phyloP scores from a whole-genome alignment of 139 green algal genomes.

The Chlamydomonas incerta region DNA sequence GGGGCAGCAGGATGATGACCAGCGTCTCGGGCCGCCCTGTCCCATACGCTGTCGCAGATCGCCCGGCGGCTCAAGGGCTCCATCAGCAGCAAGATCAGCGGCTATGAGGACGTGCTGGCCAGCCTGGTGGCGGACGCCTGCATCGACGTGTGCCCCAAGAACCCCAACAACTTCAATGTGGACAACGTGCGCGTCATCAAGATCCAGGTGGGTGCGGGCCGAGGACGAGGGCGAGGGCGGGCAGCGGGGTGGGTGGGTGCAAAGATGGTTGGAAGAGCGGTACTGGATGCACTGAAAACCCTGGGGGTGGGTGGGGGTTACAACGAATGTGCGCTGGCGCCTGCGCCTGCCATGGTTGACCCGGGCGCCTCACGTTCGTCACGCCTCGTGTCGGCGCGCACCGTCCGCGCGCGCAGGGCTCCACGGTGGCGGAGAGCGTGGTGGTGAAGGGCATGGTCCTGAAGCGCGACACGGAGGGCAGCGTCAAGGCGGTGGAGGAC shows the following conservation, averaged over 20 bases:
- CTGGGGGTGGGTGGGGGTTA: too few relatives aligned
- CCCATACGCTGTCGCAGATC: too few relatives aligned
- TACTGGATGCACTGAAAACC: too few relatives aligned
- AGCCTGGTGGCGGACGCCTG: slow-evolving; percentile 95
- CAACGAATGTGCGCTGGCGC: too few relatives aligned
- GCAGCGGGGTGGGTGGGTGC: too few relatives aligned
- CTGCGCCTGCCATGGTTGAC: too few relatives aligned
- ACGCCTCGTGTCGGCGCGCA: too few relatives aligned
- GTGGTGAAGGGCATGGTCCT: slow-evolving; percentile 94
- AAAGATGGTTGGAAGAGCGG: too few relatives aligned
- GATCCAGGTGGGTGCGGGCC: slow-evolving; percentile 60
- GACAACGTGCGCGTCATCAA: slow-evolving; percentile 98
- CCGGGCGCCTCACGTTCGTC: too few relatives aligned
- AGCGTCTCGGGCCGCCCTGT: too few relatives aligned
- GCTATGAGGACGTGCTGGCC: slow-evolving; percentile 90
- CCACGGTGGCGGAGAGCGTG: slow-evolving; percentile 37
- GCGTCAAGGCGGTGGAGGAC: slow-evolving; percentile 80
- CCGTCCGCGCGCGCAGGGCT: slow-evolving; percentile 27
- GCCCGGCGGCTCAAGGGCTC: slow-evolving; percentile 78
- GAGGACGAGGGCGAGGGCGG: too few relatives aligned
- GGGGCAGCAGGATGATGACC: too few relatives aligned
- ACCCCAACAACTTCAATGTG: slow-evolving; percentile 98
- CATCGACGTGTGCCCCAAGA: slow-evolving; percentile 94
- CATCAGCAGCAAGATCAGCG: slow-evolving; percentile 90
- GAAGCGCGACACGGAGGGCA: slow-evolving; percentile 89